Percentiles rank a stretch among this genome's conserved stretches.
phyloP scores from a whole-genome alignment of 2,329 filamentous ascomycete species.

The Chalaropsis ovoidea region DNA sequence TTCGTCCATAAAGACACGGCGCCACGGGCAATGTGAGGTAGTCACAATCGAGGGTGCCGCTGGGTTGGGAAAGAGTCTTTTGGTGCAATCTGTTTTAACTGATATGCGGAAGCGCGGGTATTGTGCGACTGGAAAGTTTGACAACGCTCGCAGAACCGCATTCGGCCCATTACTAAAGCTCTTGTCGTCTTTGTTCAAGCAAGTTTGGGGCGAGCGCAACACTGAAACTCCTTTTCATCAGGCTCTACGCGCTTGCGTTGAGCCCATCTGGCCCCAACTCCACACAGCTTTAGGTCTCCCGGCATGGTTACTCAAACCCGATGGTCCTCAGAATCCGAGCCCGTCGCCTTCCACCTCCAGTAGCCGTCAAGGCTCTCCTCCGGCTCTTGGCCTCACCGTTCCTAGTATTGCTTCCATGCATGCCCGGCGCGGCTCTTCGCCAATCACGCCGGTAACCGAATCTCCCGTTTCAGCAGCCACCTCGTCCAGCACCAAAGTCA shows the following conservation, averaged over 20 bases:
- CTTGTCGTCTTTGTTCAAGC: constrained; percentile 56
- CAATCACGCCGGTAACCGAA: constrained; percentile 38
- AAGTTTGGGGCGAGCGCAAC: constrained; percentile 57
- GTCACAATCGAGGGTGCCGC: constrained; percentile 51
- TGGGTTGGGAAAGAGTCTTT: constrained; percentile 55
- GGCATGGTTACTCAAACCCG: constrained; percentile 55
- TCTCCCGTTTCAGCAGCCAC: constrained; percentile 38
- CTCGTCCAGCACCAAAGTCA: constrained; percentile 36
- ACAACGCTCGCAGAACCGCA: constrained; percentile 49
- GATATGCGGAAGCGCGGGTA: constrained; percentile 54
- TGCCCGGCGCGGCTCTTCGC: constrained; percentile 43
- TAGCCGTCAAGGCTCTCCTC: constrained; percentile 23
- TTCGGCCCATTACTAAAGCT: constrained; percentile 55
- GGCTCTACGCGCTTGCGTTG: constrained; percentile 50
- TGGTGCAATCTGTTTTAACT: constrained; percentile 52
- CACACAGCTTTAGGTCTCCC: constrained; percentile 52
- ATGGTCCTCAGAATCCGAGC: constrained; percentile 25
- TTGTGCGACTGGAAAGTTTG: constrained; percentile 57
- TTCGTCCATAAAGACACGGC: constrained; percentile 48
- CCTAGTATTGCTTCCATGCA: constrained; percentile 29
- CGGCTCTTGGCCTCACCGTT: constrained; percentile 24
- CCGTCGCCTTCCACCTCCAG: constrained; percentile 28
- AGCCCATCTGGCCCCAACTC: constrained; percentile 54
- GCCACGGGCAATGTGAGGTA: constrained; percentile 54
- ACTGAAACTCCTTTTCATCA: constrained; percentile 56